Percentiles rank a stretch among this genome's conserved stretches.
These are phyloP conservation scores for Cladorrhinum sp. DNA, from an alignment of 2,329 filamentous ascomycete species.

Conservation along the genomic window DNA sequence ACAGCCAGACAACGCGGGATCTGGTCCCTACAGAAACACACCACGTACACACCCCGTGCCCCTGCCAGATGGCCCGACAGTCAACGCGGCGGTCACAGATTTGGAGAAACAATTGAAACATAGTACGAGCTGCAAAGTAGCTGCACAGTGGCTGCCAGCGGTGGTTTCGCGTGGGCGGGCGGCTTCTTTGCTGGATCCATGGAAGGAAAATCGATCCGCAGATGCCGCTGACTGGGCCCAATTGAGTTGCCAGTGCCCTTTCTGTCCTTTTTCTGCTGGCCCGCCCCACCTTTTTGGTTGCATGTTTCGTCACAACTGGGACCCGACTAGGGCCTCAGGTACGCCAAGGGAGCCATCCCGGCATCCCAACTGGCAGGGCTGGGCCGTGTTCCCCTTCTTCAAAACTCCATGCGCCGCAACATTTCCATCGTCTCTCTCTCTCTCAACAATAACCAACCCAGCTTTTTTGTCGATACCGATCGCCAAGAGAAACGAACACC, in stretches of 20 bases:
- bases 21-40: background rate
- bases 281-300: conserved; percentile 12
- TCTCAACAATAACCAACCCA: background rate
- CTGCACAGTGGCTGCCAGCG: background rate
- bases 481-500: background rate
- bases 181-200: conserved; percentile 1
- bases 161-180: conserved; percentile 6
- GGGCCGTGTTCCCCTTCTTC: conserved; percentile 7
- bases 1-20: background rate
- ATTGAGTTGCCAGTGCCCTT: background rate
- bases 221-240: conserved; percentile 5
- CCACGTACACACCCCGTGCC: no score
- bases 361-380: conserved; percentile 10
- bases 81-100: background rate
- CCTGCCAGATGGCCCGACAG: no score
- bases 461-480: background rate
- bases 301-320: conserved; percentile 20
- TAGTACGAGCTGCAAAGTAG: background rate
- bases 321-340: background rate
- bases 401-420: conserved; percentile 17
- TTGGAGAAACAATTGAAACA: conserved; percentile 3
- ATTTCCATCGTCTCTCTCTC: background rate
- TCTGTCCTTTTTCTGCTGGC: background rate
- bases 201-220: conserved; percentile 11
- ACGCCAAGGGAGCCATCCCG: background rate